Percentiles rank a stretch among this genome's conserved stretches.
These are phyloP conservation scores for Clavispora fructus DNA, from an alignment of 805 yeast genomes.

Conservation along the genomic window DNA sequence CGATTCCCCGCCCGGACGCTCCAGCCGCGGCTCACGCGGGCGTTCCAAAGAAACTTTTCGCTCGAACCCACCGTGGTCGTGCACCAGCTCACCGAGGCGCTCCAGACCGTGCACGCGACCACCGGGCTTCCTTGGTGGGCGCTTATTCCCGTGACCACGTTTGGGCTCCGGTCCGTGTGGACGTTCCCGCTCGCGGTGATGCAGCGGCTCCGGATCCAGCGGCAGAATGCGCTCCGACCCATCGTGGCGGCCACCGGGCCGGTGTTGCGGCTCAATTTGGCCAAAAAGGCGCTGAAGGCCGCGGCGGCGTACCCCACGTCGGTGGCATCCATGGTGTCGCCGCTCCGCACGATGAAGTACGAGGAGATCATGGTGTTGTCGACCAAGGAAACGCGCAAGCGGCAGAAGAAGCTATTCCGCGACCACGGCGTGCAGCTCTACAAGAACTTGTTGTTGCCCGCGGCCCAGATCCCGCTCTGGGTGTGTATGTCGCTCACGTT, in stretches of 20 bases:
- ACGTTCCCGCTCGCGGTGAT: slow-evolving; percentile 76
- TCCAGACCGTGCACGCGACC: slow-evolving; percentile 47
- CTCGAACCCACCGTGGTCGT: slow-evolving; percentile 30
- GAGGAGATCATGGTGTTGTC: slow-evolving; percentile 75
- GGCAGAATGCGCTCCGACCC: slow-evolving; percentile 69
- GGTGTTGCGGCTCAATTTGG: slow-evolving; percentile 54
- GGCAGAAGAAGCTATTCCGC: slow-evolving; percentile 69
- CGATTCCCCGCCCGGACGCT: neutral
- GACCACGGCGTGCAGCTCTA: slow-evolving; percentile 68
- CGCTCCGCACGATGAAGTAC: slow-evolving; percentile 49
- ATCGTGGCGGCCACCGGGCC: slow-evolving; percentile 73
- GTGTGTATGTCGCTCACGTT: slow-evolving; percentile 69
- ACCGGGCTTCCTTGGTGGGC: slow-evolving; percentile 79
- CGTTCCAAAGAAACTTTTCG: slow-evolving; percentile 16
- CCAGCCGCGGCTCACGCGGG: neutral
- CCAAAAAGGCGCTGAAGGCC: slow-evolving; percentile 38
- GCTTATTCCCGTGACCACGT: slow-evolving; percentile 68
- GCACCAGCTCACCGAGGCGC: slow-evolving; percentile 27
- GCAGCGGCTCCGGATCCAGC: slow-evolving; percentile 64
- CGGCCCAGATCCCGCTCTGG: slow-evolving; percentile 86
- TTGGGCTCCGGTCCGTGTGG: slow-evolving; percentile 56
- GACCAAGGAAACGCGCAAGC: slow-evolving; percentile 68
- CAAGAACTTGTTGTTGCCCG: slow-evolving; percentile 73
- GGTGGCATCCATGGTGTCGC: slow-evolving; percentile 22
- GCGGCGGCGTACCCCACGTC: slow-evolving; percentile 16